Percentiles rank a stretch among this genome's conserved stretches.
Evolutionary conservation across 768 basidiomycete species (phyloP).

Genomic region (Lentinula detonsa): DNA sequence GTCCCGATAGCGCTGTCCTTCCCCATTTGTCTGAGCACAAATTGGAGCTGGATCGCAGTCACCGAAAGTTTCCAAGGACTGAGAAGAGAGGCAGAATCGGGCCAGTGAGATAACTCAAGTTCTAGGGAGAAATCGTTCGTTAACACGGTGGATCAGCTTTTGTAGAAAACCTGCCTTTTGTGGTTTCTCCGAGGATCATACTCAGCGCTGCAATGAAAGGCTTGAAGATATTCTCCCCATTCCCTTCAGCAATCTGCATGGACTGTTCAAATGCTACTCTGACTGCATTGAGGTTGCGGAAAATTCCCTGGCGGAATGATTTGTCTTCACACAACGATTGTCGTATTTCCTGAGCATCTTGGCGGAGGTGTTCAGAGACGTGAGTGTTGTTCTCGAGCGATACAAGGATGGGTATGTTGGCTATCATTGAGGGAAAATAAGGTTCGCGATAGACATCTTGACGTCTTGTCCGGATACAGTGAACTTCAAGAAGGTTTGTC

Average conservation of each 20-base stretch:
- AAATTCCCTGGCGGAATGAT: constrained; percentile 72
- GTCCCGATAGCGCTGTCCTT: constrained; percentile 46
- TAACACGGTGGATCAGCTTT: neutral
- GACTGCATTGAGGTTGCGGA: constrained; percentile 67
- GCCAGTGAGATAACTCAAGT: constrained; percentile 51
- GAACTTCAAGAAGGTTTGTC: constrained; percentile 55
- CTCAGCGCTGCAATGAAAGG: constrained; percentile 62
- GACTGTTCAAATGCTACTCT: constrained; percentile 63
- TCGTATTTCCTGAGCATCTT: constrained; percentile 46
- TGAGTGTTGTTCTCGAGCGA: constrained; percentile 58
- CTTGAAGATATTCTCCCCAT: constrained; percentile 48
- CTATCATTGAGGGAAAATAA: constrained; percentile 58
- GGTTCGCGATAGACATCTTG: constrained; percentile 62
- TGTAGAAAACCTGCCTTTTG: constrained; percentile 37
- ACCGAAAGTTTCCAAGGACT: constrained; percentile 84
- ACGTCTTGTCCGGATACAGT: constrained; percentile 63
- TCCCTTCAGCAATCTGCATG: constrained; percentile 39
- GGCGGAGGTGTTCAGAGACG: constrained; percentile 44
- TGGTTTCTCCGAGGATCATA: constrained; percentile 61
- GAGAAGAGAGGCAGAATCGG: constrained; percentile 56
- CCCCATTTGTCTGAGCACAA: constrained; percentile 69
- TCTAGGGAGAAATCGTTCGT: constrained; percentile 21
- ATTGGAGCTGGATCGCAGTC: constrained; percentile 73
- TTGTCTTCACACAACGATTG: constrained; percentile 51
- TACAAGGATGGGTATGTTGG: constrained; percentile 63